Evolutionary conservation across 140 eudicot species (phyloP).

Genomic region (Anethum foeniculum): DNA sequence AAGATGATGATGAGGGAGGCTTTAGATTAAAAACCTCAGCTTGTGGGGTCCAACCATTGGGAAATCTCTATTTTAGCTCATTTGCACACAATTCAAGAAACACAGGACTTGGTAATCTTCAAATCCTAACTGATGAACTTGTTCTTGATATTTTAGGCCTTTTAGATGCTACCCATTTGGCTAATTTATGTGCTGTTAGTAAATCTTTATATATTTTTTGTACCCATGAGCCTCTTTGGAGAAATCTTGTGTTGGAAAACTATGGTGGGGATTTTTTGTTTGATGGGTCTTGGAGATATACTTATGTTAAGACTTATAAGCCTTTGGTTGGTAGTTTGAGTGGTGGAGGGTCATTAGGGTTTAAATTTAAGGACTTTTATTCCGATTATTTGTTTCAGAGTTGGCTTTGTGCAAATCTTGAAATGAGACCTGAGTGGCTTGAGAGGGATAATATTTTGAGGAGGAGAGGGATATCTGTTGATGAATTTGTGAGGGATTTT

Average conservation of each 20-base stretch:
- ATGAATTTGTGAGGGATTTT: constrained; percentile 57
- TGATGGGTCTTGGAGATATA: constrained; percentile 69
- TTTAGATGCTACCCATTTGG: constrained; percentile 60
- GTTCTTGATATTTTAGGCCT: constrained; percentile 79
- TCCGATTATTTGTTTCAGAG: constrained; percentile 97
- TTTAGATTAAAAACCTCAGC: constrained; percentile 65
- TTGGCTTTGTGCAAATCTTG: constrained; percentile 97
- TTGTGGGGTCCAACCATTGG: constrained; percentile 81
- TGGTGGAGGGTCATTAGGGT: constrained; percentile 30
- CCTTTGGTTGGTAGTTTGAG: constrained; percentile 28
- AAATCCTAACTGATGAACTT: constrained; percentile 79
- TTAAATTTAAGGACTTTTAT: constrained; percentile 67
- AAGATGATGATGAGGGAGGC: constrained; percentile 32
- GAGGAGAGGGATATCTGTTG: constrained; percentile 66
- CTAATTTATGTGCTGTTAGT: constrained; percentile 67
- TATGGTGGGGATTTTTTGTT: constrained; percentile 52
- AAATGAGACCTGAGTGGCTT: constrained; percentile 87
- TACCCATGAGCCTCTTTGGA: constrained; percentile 93
- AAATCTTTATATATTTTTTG: constrained; percentile 77
- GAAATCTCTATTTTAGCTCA: constrained; percentile 59
- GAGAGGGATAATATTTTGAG: constrained; percentile 67
- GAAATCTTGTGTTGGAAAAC: constrained; percentile 76
- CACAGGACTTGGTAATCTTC: constrained; percentile 80
- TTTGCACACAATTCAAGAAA: constrained; percentile 64
- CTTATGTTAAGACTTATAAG: constrained; percentile 36